Base-by-base conservation (phyloP, 768 basidiomycete species). In the Mycena indigotica region DNA sequence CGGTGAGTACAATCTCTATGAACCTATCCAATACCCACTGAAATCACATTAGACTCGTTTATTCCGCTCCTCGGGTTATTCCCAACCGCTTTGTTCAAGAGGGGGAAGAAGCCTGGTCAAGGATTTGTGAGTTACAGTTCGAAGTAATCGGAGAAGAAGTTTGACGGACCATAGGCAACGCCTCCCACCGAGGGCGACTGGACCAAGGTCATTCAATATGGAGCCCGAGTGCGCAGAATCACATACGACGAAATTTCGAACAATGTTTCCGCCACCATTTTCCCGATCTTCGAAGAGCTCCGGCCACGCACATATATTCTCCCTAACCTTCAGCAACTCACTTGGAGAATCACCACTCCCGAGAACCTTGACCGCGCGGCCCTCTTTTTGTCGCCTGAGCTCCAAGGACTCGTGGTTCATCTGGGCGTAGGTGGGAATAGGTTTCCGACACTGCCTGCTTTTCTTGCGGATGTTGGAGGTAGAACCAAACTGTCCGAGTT, bases 51-150 rank as follows among this genome's bases (percentile, higher is more conserved):
- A 63, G 89, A 91, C 69, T 88, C 87, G 13, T 75, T 91, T 57
- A 72, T 84, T 45, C 90, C 90, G 10, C 75, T 92, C 56, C 75
- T 91, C 56, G 85, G 85, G 30, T 69, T 91, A 53, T 91, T 92
- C 69, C 90, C 90, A 15, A 77, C 75, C 56, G 76, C 80, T 61
- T 66, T 91, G 62, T 74, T 91, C 72, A 88, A 84, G 73, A 88
- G 84, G 71, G 77, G 84, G 56, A 82, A 84, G 60, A 84, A 81
- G 67, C 90, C 90, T 50, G 89, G 88, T 50, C 73, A 90, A 60
- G 90, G 90, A 69, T 77, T 92, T 77, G 90, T 91, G 67, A 68
- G 89, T 76, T 29, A 81, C 32, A 8, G 15, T 28, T 10, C 6
- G 35, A 26, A 24, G 16, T 5, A 25, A 24, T n/a, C n/a, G n/a